Percentiles rank a stretch among this genome's conserved stretches.
phyloP scores from a whole-genome alignment of 2,329 filamentous ascomycete species.

The Aspergillus floridensis region DNA sequence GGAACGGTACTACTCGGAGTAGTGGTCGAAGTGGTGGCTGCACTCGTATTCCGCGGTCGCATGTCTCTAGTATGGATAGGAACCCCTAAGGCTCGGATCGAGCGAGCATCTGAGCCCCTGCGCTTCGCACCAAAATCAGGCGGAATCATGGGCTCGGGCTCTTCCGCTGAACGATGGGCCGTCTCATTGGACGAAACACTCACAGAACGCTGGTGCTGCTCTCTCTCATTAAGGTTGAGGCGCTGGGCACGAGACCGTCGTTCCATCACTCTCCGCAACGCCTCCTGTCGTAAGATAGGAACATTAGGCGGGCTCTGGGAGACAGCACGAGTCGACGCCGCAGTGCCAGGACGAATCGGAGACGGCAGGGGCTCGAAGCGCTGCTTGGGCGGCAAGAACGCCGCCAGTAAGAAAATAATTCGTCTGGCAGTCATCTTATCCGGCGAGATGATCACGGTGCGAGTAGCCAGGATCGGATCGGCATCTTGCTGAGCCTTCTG shows the following conservation, averaged over 20 bases:
- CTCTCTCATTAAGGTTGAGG: conserved; percentile 34
- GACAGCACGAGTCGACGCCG: conserved; percentile 48
- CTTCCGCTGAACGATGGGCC: conserved; percentile 34
- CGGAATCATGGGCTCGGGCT: conserved; percentile 26
- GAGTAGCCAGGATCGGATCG: conserved; percentile 49
- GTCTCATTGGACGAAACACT: conserved; percentile 47
- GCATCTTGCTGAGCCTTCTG: conserved; percentile 49
- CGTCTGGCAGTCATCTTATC: conserved; percentile 60
- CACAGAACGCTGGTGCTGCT: conserved; percentile 39
- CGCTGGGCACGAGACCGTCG: conserved; percentile 49
- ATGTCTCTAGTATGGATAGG: conserved; percentile 48
- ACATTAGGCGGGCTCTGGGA: conserved; percentile 55
- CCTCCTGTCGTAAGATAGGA: conserved; percentile 52
- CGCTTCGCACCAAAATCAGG: conserved; percentile 28
- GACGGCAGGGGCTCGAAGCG: conserved; percentile 39
- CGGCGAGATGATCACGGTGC: conserved; percentile 57
- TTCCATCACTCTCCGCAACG: conserved; percentile 54
- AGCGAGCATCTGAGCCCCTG: conserved; percentile 45
- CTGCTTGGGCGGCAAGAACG: conserved; percentile 54
- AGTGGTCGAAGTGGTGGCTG: conserved; percentile 53
- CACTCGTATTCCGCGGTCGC: conserved; percentile 46
- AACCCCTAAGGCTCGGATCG: conserved; percentile 42
- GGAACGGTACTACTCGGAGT: conserved; percentile 51
- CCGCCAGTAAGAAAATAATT: conserved; percentile 57
- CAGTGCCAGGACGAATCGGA: conserved; percentile 40